Evolutionary conservation across 2,329 filamentous ascomycete species (phyloP), one percentile per base, ranked within the genome.

Genomic region (Claviceps digitariae): DNA sequence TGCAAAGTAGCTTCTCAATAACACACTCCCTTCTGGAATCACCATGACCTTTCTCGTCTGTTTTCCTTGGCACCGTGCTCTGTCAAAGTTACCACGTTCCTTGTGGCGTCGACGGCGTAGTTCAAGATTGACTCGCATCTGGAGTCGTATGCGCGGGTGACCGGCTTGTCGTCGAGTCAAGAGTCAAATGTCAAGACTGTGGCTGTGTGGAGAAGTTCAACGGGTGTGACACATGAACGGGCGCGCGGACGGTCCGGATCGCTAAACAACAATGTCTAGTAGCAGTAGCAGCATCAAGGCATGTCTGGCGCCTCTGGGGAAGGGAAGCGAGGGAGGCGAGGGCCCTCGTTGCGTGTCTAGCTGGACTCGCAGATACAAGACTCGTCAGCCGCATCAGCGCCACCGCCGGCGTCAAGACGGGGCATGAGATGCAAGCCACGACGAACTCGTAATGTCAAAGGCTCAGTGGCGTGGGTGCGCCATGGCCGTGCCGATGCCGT

Each of bases 341-440:
- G 4, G 27, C 4, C 27, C 27, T 29, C 27, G 27, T 29, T 29
- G 8, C 27, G 27, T 29, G 27, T n/a, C n/a, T n/a, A n/a, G n/a
- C n/a, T n/a, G n/a, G 27, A 5, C 27, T 29, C 27, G 10, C 9
- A 13, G 2, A 40, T 3, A 17, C 17, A 2, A n/a, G 13, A 6
- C 15, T 6, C 36, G 36, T 40, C 36, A n/a, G 36, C 36, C 36
- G 36, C 36, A 40, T 40, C 36, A 40, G 17, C 15, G 12, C 44
- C 29, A 23, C 31, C 31, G 10, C 10, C 10, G 10, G 10, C 31
- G 31, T 10, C 31, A 34, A 34, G 9, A 10, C 31, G 31, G 31
- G 31, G 10, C 51, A 44, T 44, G 38, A 36, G 46, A 29, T 21
- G 46, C 29, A 49, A 49, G 52, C 52, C 40, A 50, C 52, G 27